Percentiles rank a stretch among this genome's conserved stretches.
These are phyloP conservation scores for Tausonia pullulans DNA, from an alignment of 1,284 basidiomycete species.

Conservation along the genomic window DNA sequence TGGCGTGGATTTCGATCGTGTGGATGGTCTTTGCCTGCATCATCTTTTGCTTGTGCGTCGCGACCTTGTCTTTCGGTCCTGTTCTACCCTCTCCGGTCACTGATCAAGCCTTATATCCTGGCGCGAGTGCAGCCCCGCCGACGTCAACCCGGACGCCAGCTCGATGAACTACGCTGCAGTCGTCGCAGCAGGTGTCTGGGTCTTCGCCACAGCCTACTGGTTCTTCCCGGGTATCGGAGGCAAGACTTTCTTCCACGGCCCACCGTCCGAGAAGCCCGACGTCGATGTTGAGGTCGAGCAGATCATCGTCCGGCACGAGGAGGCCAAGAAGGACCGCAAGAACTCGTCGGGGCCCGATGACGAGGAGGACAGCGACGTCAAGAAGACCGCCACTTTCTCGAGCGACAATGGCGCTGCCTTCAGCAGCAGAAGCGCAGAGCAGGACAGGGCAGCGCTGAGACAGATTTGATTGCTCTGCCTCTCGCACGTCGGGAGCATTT, in stretches of 20 bases:
- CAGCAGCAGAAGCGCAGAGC: too few species aligned
- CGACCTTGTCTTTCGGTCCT: neutral
- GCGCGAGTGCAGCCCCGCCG: constrained; percentile 23
- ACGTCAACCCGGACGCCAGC: constrained; percentile 22
- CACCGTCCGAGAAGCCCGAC: neutral
- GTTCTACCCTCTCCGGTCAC: too few species aligned
- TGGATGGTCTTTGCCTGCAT: constrained; percentile 31
- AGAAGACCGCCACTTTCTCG: too few species aligned
- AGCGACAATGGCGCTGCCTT: too few species aligned
- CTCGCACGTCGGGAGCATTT: too few species aligned
- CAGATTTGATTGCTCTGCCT: too few species aligned
- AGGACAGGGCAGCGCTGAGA: too few species aligned
- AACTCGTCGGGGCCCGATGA: too few species aligned
- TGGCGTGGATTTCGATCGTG: constrained; percentile 23
- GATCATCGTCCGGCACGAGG: neutral
- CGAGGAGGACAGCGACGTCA: too few species aligned
- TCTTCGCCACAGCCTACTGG: constrained; percentile 26
- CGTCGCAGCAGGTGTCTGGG: constrained; percentile 21
- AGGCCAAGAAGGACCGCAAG: too few species aligned
- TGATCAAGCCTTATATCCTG: neutral
- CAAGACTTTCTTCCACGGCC: constrained; percentile 27
- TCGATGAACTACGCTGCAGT: constrained; percentile 27
- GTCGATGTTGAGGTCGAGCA: neutral
- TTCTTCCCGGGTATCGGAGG: constrained; percentile 28
- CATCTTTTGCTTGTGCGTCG: constrained; percentile 30